Evolutionary conservation across 2,329 filamentous ascomycete species (phyloP).

Genomic region (Hirsutella thompsonii): DNA sequence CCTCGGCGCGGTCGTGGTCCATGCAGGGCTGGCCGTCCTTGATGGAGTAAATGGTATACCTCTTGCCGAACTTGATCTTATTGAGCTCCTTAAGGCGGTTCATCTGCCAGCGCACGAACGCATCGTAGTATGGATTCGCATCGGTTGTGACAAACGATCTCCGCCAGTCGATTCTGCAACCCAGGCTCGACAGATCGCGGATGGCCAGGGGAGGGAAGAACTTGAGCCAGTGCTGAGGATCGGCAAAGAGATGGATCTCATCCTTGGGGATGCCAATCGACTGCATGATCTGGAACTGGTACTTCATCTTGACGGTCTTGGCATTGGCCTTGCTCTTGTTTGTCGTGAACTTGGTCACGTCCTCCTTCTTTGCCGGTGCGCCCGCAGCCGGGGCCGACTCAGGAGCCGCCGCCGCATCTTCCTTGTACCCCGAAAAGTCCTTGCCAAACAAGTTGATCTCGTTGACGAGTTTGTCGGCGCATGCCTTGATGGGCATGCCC

Average conservation of each 20-base stretch:
- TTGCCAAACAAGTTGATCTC: conserved; percentile 83
- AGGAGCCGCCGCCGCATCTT: conserved; percentile 32
- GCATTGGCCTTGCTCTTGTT: conserved; percentile 88
- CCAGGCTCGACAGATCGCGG: conserved; percentile 70
- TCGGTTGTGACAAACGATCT: conserved; percentile 89
- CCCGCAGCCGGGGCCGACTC: conserved; percentile 40
- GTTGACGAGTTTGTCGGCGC: conserved; percentile 83
- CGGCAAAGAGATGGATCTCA: conserved; percentile 87
- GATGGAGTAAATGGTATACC: conserved; percentile 74
- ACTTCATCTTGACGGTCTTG: conserved; percentile 88
- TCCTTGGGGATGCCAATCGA: conserved; percentile 75
- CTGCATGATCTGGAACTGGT: conserved; percentile 92
- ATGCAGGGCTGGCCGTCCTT: conserved; percentile 33
- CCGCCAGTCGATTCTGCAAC: conserved; percentile 84
- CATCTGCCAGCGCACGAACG: conserved; percentile 97
- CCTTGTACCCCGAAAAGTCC: conserved; percentile 67
- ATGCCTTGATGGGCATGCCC: conserved; percentile 96
- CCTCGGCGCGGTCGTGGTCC: conserved; percentile 33
- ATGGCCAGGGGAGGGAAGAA: conserved; percentile 58
- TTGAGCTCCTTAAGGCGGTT: conserved; percentile 75
- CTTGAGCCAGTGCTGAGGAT: conserved; percentile 83
- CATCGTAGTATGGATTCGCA: conserved; percentile 92
- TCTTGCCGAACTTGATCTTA: conserved; percentile 88
- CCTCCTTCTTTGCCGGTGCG: conserved; percentile 55
- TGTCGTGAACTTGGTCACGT: conserved; percentile 80